Conservation (phyloP, 495 filamentous ascomycete genomes). For the Penicillium pancosmium region DNA sequence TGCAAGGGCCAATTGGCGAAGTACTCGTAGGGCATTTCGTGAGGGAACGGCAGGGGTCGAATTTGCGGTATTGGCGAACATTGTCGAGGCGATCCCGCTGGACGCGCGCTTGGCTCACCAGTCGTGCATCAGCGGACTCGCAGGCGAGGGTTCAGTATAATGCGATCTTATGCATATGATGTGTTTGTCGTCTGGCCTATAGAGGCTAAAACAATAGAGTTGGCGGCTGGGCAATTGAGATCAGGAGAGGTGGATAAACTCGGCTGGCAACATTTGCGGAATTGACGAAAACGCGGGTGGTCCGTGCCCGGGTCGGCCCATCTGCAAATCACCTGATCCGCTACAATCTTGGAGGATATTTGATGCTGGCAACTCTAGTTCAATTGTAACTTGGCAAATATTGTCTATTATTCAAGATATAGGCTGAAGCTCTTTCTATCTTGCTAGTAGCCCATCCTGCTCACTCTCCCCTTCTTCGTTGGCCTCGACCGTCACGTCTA, state of each 20-base stretch:
- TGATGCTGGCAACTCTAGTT: neutral
- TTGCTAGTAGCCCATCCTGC: slow-evolving; percentile 21
- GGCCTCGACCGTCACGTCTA: slow-evolving; percentile 22
- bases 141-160: neutral
- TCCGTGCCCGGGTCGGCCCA: slow-evolving; percentile 25
- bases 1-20: slow-evolving; percentile 47
- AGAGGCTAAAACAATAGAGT: neutral
- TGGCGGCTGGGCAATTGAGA: slow-evolving; percentile 12
- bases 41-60: slow-evolving; percentile 42
- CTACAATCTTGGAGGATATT: neutral
- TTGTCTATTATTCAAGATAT: neutral
- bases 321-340: slow-evolving; percentile 21
- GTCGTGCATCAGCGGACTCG: slow-evolving; percentile 21
- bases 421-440: neutral
- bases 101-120: slow-evolving; percentile 28
- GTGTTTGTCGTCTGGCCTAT: neutral
- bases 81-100: slow-evolving; percentile 33
- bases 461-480: slow-evolving; percentile 26
- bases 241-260: slow-evolving; percentile 19
- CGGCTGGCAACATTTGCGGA: slow-evolving; percentile 29
- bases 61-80: slow-evolving; percentile 38
- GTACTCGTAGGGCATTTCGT: slow-evolving; percentile 48
- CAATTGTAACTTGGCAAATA: too few species aligned
- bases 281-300: slow-evolving; percentile 21
- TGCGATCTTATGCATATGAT: neutral